Base-by-base conservation (phyloP, 305 asterid species). In the Fraxinus dipetala region DNA sequence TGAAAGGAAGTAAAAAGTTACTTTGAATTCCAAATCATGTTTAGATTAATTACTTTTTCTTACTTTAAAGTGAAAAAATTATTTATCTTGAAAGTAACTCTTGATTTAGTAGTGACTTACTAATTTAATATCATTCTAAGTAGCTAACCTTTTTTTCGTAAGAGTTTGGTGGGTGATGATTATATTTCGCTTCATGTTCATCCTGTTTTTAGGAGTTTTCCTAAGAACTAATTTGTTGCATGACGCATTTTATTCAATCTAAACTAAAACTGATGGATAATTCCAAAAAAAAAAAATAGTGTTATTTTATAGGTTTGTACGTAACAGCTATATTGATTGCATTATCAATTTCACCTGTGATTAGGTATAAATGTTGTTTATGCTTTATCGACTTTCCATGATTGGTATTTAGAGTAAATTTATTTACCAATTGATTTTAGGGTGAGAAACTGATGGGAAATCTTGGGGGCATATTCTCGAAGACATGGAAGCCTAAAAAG, bases 391-490 rank as follows among this genome's bases (percentile, higher is more conserved):
- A 48, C 51, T 28, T 45, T 77, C 31, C 76, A 38, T 14, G 51
- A 24, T 43, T 75, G 54, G 31, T 45, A 76, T 65, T 79, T n/a
- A n/a, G 16, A 34, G 76, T 45, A 51, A 78, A 81, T 72, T 75
- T 79, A 75, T 77, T 82, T 59, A 38, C 59, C 77, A 16, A 59
- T 77, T 85, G 72, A 51, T 86, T 85, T 83, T 82, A 96, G 99
- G 97, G 99, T 59, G 99, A 96, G 91, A 96, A 93, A 87, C 92
- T 96, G 78, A 86, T 96, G 92, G 98, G 99, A 67, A 94, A 89
- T 86, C 98, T 96, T 81, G 99, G 98, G 75, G 97, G 98, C 80
- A 83, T 94, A 32, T 94, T 96, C 87, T 92, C 97, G 74, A 93
- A 84, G 87, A 93, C 94, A 77, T 96, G 99, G 98, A 96, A 89